Base-by-base conservation (phyloP, 257 asterid genomes). In the Ilex aquifolium region DNA sequence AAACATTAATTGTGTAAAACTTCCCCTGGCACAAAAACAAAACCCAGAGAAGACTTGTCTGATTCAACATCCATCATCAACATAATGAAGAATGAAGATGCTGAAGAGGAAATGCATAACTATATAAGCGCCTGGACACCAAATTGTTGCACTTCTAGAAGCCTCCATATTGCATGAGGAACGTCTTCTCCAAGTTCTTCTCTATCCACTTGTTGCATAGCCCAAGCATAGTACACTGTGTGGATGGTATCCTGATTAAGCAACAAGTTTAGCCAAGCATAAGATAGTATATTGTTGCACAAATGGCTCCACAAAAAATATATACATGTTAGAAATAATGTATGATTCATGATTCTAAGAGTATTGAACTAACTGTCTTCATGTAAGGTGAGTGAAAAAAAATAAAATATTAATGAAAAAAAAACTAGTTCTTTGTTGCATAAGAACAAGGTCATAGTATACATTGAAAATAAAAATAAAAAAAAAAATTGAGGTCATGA, bases 201-300 rank as follows among this genome's bases (percentile, higher is more conserved):
- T 3, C 80, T 87, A 49, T 82, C 90, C 58, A 90, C 69, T 77
- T 82, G 96, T 77, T 87, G 95, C 97, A 93, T 87, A 0, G 99
- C 99, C 99, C 99, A 93, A 31, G 88, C 92, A 64, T 93, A 90
- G 66, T 80, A 85, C 17, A 93, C 91, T 0, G 97, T 93, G 56
- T 93, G 95, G 80, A 93, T 93, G 0, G 99, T 85, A 57, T 93
- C 99, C 99, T 93, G 83, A 42, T 31, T 31, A 31, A 44, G 3
- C 70, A 63, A 63, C 53, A 52, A 31, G 21, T 10, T 29, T 40
- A 11, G 32, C 52, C 2, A 4, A 36, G 27, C 15, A 6, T 8
- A 53, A 53, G 57, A 6, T 16, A 53, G 4, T n/a, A 21, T 21
- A 3, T 53, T 49, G 54, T 49, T 49, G 42, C 0, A 36, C 42